Evolutionary conservation across 208 protist species (phyloP).

Genomic region (Wallacemonas sp.): DNA sequence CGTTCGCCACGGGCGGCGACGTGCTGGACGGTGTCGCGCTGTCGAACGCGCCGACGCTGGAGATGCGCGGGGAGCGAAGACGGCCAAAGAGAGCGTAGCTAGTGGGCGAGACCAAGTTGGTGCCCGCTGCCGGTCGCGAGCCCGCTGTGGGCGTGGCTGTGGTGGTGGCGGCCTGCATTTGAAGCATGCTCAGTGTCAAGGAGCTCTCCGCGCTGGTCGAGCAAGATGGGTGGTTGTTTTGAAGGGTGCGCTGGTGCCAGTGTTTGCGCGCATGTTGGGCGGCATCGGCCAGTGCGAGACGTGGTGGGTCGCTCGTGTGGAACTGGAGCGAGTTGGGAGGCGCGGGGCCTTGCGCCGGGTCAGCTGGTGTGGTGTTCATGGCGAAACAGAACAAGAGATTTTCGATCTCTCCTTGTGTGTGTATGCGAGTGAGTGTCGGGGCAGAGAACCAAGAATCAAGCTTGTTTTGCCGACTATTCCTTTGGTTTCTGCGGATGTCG

Average conservation of each 20-base stretch:
- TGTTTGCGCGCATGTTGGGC: constrained; percentile 9
- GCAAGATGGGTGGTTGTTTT: background rate
- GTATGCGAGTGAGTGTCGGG: too few relatives aligned
- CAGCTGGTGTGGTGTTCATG: background rate
- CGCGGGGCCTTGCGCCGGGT: background rate
- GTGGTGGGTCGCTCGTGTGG: constrained; percentile 4
- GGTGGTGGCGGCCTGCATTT: background rate
- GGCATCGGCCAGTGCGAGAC: constrained; percentile 3
- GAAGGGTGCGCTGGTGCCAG: background rate
- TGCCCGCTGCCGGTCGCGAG: background rate
- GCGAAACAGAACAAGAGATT: background rate
- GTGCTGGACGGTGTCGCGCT: too few relatives aligned
- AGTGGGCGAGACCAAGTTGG: background rate
- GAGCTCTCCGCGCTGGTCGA: background rate
- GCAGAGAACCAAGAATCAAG: too few relatives aligned
- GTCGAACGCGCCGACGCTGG: constrained; percentile 1
- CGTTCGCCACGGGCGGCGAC: too few relatives aligned
- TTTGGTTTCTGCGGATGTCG: too few relatives aligned
- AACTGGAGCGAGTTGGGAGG: constrained; percentile 15
- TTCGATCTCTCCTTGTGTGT: too few relatives aligned
- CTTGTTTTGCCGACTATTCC: too few relatives aligned
- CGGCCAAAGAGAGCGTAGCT: background rate
- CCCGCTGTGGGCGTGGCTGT: background rate
- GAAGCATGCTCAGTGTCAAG: background rate
- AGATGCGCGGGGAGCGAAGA: background rate